These are phyloP conservation scores for Kwoniella shandongensis DNA, from an alignment of 768 basidiomycete species.

Conservation along the genomic window DNA sequence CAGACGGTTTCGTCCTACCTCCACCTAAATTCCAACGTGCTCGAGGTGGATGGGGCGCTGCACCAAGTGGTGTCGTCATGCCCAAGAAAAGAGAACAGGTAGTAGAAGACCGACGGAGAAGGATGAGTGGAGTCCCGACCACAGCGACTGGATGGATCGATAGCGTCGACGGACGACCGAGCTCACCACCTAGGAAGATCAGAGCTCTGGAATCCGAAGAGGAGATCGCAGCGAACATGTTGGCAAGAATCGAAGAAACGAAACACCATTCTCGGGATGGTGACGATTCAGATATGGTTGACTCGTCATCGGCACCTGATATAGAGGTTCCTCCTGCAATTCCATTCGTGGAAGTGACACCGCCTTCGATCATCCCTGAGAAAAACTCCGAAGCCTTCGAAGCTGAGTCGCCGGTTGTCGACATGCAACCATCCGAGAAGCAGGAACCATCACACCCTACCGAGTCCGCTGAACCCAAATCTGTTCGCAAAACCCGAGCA, in stretches of 20 bases:
- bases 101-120: conserved; percentile 24
- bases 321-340: no score
- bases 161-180: conserved; percentile 8
- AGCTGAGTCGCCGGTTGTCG: background rate
- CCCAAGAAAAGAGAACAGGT: conserved; percentile 33
- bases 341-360: no score
- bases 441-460: background rate
- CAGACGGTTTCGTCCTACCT: conserved; percentile 32
- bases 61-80: conserved; percentile 30
- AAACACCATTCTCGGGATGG: background rate
- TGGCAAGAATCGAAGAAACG: conserved; percentile 4
- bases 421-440: background rate
- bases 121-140: conserved; percentile 26
- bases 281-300: no score
- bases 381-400: no score
- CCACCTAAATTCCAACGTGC: conserved; percentile 32
- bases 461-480: conserved; percentile 2
- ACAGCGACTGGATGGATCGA: conserved; percentile 10
- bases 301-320: no score
- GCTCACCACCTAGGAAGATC: conserved; percentile 19
- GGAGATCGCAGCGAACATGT: conserved; percentile 16
- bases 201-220: conserved; percentile 18
- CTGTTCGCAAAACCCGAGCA: conserved; percentile 10
- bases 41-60: conserved; percentile 13
- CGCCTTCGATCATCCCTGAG: no score